These are phyloP conservation scores for Linnemannia hyalina DNA, from an alignment of 192 early-diverging fungal species.

Conservation along the genomic window DNA sequence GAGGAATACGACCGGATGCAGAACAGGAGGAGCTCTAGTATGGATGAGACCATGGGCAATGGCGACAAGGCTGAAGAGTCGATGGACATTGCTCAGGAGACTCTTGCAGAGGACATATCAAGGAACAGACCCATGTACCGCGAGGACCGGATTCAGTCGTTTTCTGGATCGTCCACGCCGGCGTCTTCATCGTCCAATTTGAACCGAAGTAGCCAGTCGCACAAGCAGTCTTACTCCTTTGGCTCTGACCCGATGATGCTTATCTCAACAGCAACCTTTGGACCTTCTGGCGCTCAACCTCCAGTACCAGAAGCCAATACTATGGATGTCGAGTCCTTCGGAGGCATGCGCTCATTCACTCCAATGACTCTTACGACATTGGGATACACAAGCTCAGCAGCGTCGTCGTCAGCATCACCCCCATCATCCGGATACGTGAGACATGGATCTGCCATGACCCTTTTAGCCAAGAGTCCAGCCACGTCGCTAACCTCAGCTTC, in stretches of 20 bases:
- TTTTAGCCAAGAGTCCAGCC: neutral
- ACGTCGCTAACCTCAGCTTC: neutral
- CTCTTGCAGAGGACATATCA: neutral
- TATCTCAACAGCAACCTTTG: conserved; percentile 21
- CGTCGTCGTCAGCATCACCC: neutral
- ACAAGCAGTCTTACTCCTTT: neutral
- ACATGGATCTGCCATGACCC: neutral
- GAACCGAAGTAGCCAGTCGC: neutral
- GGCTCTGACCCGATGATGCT: conserved; percentile 42
- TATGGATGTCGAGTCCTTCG: neutral
- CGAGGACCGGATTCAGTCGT: neutral
- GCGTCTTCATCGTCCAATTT: neutral
- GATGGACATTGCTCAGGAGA: neutral
- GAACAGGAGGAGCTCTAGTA: conserved; percentile 16
- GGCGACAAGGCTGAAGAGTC: neutral
- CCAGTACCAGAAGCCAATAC: neutral
- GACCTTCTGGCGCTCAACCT: neutral
- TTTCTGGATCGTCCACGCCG: neutral
- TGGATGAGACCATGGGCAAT: neutral
- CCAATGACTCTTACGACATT: conserved; percentile 41
- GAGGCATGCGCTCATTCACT: neutral
- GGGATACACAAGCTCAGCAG: neutral
- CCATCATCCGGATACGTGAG: neutral
- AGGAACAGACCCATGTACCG: neutral
- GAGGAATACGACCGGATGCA: conserved; percentile 43